Percentiles rank a stretch among this genome's conserved stretches.
Conservation (phyloP, 2,329 filamentous ascomycete species). For the Zasmidium cellare region DNA sequence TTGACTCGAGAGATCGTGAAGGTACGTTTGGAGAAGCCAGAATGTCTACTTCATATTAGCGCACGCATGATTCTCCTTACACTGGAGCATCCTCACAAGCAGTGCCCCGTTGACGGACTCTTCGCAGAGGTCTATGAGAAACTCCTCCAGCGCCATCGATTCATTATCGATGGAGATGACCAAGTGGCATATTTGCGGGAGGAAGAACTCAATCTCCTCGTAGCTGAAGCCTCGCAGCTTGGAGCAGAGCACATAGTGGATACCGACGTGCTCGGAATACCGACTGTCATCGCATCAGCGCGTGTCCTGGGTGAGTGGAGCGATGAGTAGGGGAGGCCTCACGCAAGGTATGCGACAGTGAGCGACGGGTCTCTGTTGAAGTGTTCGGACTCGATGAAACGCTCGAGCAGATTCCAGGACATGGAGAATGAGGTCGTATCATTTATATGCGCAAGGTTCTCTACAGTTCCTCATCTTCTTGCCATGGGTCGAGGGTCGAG, state of each 20-base stretch:
- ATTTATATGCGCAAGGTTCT: not conserved
- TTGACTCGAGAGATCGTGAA: slow-evolving; percentile 74
- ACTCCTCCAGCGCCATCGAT: slow-evolving; percentile 88
- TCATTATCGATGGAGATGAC: slow-evolving; percentile 87
- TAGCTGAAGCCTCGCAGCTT: slow-evolving; percentile 88
- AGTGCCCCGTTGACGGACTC: slow-evolving; percentile 83
- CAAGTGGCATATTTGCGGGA: slow-evolving; percentile 81
- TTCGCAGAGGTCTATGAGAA: slow-evolving; percentile 80
- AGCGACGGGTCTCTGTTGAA: slow-evolving; percentile 90
- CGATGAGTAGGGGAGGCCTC: slow-evolving; percentile 43
- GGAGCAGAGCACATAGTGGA: slow-evolving; percentile 84
- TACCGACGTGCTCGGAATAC: slow-evolving; percentile 86
- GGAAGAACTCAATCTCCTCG: slow-evolving; percentile 90
- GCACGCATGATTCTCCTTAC: not conserved
- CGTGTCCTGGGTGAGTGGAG: slow-evolving; percentile 1
- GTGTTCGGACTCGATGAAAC: slow-evolving; percentile 90
- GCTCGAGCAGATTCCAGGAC: slow-evolving; percentile 81
- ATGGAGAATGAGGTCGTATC: slow-evolving; percentile 36
- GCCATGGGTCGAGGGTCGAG: slow-evolving; percentile 4
- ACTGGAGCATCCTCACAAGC: slow-evolving; percentile 59
- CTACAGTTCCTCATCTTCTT: slow-evolving; percentile 1
- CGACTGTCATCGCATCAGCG: slow-evolving; percentile 55
- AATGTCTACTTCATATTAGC: slow-evolving; percentile 64
- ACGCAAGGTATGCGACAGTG: slow-evolving; percentile 86
- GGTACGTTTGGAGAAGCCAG: slow-evolving; percentile 86